These are phyloP conservation scores for Coniochaeta ligniaria DNA, from an alignment of 2,329 filamentous ascomycete species.

Conservation along the genomic window DNA sequence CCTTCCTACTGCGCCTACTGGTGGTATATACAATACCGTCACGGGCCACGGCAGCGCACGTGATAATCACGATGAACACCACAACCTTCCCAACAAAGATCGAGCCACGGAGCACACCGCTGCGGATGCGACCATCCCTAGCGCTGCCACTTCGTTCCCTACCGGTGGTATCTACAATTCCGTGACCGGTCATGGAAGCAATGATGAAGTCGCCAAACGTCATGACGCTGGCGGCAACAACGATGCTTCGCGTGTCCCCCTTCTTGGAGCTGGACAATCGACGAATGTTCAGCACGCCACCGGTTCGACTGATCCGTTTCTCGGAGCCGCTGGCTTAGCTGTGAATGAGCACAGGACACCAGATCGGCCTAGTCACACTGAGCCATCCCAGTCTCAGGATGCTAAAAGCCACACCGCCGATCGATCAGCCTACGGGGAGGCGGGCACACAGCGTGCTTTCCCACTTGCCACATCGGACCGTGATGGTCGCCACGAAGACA, in stretches of 20 bases:
- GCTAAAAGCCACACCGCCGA: background rate
- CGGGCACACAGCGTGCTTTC: background rate
- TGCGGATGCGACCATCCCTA: background rate
- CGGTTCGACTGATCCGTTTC: background rate
- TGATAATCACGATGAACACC: constrained; percentile 14
- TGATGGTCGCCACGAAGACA: background rate
- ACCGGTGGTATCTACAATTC: constrained; percentile 13
- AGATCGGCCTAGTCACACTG: background rate
- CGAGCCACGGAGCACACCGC: background rate
- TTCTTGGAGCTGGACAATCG: background rate
- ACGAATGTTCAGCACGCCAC: background rate
- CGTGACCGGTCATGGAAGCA: constrained; percentile 12
- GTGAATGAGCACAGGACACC: background rate
- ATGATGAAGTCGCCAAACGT: constrained; percentile 9
- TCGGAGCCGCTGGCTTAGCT: background rate
- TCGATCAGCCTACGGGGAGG: background rate
- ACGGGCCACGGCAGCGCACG: constrained; percentile 12
- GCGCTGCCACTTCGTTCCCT: background rate
- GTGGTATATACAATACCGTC: constrained; percentile 15
- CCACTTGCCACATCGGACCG: background rate
- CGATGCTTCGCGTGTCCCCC: background rate
- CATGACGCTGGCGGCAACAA: constrained; percentile 1
- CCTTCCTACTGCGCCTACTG: constrained; percentile 8
- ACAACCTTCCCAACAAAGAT: constrained; percentile 6
- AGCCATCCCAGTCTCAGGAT: background rate